phyloP scores from a whole-genome alignment of 176 grass and related monocot genomes.

The Musa beccarii region DNA sequence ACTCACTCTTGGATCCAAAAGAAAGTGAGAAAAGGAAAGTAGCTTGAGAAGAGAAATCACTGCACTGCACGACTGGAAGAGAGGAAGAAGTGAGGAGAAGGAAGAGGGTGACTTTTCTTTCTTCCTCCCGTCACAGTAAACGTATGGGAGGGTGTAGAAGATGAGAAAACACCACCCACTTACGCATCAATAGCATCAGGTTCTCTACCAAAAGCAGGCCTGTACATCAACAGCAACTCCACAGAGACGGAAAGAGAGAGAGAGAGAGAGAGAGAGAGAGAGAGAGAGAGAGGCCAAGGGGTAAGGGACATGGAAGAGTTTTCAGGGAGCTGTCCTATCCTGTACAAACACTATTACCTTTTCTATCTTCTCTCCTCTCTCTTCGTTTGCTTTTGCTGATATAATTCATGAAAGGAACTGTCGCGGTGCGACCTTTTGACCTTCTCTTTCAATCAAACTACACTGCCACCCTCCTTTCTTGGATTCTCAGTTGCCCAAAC shows the following conservation, averaged over 20 bases:
- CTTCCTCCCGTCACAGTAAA: background rate
- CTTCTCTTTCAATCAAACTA: too few species aligned
- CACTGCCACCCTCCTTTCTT: background rate
- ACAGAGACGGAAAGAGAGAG: background rate
- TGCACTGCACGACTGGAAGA: background rate
- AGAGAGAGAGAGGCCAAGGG: background rate
- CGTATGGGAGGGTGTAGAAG: background rate
- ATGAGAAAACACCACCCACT: slow-evolving; percentile 10
- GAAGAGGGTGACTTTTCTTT: background rate
- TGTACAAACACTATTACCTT: background rate
- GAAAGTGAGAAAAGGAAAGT: background rate
- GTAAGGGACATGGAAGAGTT: background rate
- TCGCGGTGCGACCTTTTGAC: background rate
- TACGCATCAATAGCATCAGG: slow-evolving; percentile 5
- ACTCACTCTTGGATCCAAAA: background rate
- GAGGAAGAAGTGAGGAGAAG: background rate
- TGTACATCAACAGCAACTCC: background rate
- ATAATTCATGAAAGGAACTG: background rate
- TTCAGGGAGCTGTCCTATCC: background rate
- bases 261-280: background rate
- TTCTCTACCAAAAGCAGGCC: background rate
- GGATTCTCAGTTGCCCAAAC: background rate
- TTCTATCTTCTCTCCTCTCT: background rate
- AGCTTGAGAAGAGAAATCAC: background rate
- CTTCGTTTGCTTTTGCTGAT: background rate